Conservation (phyloP, 768 basidiomycete species). For the Tricholoma flavovirens region DNA sequence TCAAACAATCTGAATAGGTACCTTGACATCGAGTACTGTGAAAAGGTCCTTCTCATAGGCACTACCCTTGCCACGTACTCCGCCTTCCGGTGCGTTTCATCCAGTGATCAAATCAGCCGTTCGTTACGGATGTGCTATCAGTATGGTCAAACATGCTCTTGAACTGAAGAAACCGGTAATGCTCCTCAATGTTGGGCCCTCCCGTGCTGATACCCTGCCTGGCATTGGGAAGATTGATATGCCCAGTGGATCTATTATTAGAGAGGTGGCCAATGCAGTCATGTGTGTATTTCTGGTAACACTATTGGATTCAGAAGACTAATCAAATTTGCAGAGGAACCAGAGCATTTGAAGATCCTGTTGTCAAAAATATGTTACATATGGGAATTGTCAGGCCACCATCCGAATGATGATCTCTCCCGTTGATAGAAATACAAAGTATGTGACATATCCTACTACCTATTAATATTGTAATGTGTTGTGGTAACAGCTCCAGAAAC, state of each 20-base stretch:
- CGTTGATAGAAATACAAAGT: neutral
- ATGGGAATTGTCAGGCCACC: constrained; percentile 55
- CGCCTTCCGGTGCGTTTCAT: constrained; percentile 62
- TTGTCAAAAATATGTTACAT: constrained; percentile 43
- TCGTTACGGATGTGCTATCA: constrained; percentile 18
- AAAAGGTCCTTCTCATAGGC: constrained; percentile 75
- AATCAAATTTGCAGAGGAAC: constrained; percentile 36
- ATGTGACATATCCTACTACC: neutral
- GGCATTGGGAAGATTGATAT: constrained; percentile 80
- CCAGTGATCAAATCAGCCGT: neutral
- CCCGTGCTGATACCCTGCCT: constrained; percentile 67
- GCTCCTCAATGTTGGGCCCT: constrained; percentile 83
- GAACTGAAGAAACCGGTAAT: constrained; percentile 73
- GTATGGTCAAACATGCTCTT: constrained; percentile 75
- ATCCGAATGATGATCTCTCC: constrained; percentile 10
- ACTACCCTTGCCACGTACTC: constrained; percentile 93
- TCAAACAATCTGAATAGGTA: constrained; percentile 34
- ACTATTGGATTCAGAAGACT: neutral
- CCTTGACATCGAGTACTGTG: constrained; percentile 48
- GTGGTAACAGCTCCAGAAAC: neutral
- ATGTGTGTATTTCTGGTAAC: constrained; percentile 41
- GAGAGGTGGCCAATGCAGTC: constrained; percentile 52
- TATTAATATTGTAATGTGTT: neutral
- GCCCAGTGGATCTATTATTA: constrained; percentile 65
- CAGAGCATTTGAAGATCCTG: constrained; percentile 36